A percentile compares a stretch with the other conserved stretches of the same genome.
Evolutionary conservation across 441 rosid genomes (phyloP).

Genomic region (Gossypium lobatum): DNA sequence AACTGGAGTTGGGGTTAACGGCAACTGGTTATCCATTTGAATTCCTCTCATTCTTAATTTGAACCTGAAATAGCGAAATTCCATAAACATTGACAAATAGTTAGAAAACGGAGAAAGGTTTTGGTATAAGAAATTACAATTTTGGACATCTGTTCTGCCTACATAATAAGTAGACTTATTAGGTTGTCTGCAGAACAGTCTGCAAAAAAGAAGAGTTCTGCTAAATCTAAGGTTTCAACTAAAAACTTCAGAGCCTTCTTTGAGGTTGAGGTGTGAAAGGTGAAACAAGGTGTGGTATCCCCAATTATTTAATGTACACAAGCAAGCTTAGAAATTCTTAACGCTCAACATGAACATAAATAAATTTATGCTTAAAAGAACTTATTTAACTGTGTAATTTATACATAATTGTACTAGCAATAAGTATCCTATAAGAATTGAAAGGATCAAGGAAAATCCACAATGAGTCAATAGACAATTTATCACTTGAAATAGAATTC

Average conservation of each 20-base stretch:
- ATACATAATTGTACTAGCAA: neutral
- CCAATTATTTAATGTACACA: neutral
- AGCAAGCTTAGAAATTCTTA: neutral
- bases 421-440: neutral
- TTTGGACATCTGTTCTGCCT: neutral
- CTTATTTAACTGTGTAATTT: neutral
- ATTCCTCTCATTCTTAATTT: slow-evolving; percentile 75
- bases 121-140: neutral
- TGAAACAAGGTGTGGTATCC: neutral
- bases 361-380: neutral
- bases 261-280: neutral
- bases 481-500: neutral
- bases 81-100: neutral
- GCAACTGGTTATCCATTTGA: slow-evolving; percentile 97
- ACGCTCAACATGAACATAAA: neutral
- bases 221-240: neutral
- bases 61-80: slow-evolving; percentile 44
- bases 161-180: neutral
- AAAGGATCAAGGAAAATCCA: neutral
- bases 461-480: neutral
- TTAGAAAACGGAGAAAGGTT: neutral
- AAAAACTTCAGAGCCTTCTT: slow-evolving; percentile 3
- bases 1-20: slow-evolving; percentile 91
- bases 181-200: neutral
- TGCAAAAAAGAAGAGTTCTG: neutral